Evolutionary conservation across 2,329 filamentous ascomycete genomes (phyloP).

Genomic region (Trichoderma polysporum): DNA sequence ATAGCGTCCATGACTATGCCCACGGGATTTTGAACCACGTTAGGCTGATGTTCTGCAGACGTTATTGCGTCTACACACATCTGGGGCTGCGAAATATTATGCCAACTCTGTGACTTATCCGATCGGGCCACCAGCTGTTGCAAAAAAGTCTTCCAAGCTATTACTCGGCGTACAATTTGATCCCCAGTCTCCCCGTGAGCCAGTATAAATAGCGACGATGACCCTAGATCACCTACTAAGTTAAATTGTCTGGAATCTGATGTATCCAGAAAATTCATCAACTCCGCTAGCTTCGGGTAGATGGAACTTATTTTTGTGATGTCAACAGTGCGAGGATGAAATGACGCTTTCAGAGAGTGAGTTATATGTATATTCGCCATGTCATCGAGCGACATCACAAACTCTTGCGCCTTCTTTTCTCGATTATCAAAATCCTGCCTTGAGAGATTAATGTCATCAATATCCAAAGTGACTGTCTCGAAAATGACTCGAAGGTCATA

Average conservation of each 20-base stretch:
- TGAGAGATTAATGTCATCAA: background rate
- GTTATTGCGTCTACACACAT: background rate
- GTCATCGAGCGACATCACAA: background rate
- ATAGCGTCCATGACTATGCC: slow-evolving; percentile 10
- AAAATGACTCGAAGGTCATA: slow-evolving; percentile 10
- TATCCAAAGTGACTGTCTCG: background rate
- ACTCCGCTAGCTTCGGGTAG: background rate
- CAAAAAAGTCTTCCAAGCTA: background rate
- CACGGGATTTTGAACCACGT: background rate
- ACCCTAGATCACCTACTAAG: background rate
- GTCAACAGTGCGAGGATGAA: background rate
- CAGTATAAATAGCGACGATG: background rate
- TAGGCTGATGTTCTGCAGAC: background rate
- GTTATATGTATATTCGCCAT: background rate
- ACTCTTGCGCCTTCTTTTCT: background rate
- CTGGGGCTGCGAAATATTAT: background rate
- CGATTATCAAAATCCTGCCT: background rate
- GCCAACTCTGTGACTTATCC: background rate
- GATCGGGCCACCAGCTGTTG: background rate
- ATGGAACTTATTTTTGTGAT: background rate
- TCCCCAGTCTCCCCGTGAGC: background rate
- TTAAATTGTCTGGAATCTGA: background rate
- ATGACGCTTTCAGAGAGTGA: background rate
- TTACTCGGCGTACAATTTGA: background rate
- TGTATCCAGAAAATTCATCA: background rate